phyloP scores from a whole-genome alignment of 1,139 yeast genomes.

The Nakaseomyces sp. region DNA sequence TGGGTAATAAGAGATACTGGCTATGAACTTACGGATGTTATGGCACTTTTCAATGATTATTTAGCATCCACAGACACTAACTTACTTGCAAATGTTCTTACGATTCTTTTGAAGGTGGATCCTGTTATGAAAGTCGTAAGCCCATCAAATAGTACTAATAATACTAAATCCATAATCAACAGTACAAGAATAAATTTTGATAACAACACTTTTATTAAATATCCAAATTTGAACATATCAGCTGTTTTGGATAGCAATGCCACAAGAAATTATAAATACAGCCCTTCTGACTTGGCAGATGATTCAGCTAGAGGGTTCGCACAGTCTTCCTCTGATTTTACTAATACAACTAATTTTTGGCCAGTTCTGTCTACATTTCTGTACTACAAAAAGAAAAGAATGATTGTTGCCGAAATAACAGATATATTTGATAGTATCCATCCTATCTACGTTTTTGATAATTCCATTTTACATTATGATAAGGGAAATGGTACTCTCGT shows the following conservation, averaged over 20 bases:
- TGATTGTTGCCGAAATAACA: constrained; percentile 24
- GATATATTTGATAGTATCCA: constrained; percentile 10
- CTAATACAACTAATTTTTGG: constrained; percentile 27
- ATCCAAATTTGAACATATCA: constrained; percentile 14
- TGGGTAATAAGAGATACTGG: constrained; percentile 48
- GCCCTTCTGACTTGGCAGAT: constrained; percentile 27
- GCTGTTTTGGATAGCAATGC: constrained; percentile 15
- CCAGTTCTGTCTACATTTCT: constrained; percentile 43
- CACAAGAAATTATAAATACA: constrained; percentile 26
- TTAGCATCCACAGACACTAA: constrained; percentile 45
- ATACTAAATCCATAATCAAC: background rate
- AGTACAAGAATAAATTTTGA: background rate
- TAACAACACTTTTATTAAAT: constrained; percentile 27
- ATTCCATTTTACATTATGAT: constrained; percentile 14
- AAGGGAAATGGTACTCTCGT: constrained; percentile 16
- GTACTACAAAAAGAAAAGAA: constrained; percentile 37
- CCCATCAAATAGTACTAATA: background rate
- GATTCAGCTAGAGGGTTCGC: constrained; percentile 21
- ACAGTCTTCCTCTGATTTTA: background rate
- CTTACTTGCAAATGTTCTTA: constrained; percentile 46
- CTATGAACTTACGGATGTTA: constrained; percentile 37
- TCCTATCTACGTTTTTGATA: constrained; percentile 15
- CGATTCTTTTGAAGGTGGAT: constrained; percentile 38
- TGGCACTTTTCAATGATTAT: constrained; percentile 23
- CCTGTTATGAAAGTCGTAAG: background rate